phyloP scores from a whole-genome alignment of 1,284 basidiomycete genomes.

The Pyrrhoderma noxium region DNA sequence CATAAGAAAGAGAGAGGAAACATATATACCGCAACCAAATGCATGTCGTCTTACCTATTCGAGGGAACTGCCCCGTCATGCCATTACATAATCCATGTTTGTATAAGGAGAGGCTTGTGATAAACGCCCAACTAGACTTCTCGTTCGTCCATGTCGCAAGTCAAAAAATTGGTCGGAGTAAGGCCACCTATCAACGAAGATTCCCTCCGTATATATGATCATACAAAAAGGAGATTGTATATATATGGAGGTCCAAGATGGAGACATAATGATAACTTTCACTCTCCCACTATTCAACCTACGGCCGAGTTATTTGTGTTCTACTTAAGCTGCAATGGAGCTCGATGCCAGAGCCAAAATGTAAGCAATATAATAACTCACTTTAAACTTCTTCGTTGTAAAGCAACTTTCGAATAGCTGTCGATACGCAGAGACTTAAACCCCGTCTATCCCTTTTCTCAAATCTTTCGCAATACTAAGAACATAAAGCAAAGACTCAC shows the following conservation, averaged over 20 bases:
- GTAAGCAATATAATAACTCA: too few species aligned
- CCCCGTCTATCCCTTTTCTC: too few species aligned
- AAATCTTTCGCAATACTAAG: too few species aligned
- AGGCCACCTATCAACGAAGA: conserved; percentile 7
- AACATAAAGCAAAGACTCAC: too few species aligned
- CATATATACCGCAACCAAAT: too few species aligned
- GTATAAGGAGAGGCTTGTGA: too few species aligned
- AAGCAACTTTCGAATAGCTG: not conserved
- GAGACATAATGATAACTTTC: conserved; percentile 1
- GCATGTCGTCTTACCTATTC: too few species aligned
- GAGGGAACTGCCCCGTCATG: too few species aligned
- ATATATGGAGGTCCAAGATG: conserved; percentile 12
- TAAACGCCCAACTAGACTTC: too few species aligned
- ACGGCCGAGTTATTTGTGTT: conserved; percentile 9
- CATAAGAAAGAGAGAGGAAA: too few species aligned
- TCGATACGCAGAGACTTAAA: not conserved
- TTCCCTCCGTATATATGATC: conserved; percentile 6
- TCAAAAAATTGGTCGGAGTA: not conserved
- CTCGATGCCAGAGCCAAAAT: not conserved
- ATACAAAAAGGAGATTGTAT: conserved; percentile 2
- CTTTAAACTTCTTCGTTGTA: too few species aligned
- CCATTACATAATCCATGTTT: too few species aligned
- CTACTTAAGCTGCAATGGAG: not conserved
- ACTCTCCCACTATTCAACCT: conserved; percentile 7
- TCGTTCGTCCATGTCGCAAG: not conserved